These are phyloP conservation scores for Boletus edulis DNA, from an alignment of 768 basidiomycete species.

Conservation along the genomic window DNA sequence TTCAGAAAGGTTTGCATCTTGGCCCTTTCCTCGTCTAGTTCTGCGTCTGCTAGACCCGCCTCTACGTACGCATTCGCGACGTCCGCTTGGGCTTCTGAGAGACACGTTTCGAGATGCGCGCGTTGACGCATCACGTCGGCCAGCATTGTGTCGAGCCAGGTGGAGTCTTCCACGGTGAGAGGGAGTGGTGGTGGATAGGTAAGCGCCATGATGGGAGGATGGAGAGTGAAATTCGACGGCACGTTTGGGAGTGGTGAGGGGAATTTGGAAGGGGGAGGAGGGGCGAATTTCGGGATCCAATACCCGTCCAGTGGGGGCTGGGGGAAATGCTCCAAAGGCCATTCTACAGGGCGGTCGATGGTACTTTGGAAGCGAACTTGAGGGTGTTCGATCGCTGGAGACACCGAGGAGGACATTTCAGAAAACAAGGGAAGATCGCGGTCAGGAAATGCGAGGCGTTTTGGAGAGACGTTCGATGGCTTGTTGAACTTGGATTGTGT, in stretches of 20 bases:
- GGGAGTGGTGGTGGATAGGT: slow-evolving; percentile 28
- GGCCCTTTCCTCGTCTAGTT: slow-evolving; percentile 22
- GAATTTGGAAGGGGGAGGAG: slow-evolving; percentile 18
- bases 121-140: slow-evolving; percentile 27
- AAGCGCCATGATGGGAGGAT: slow-evolving; percentile 29
- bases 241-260: slow-evolving; percentile 3
- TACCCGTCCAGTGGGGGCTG: slow-evolving; percentile 24
- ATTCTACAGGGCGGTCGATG: slow-evolving; percentile 9
- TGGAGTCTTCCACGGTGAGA: slow-evolving; percentile 24
- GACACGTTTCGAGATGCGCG: slow-evolving; percentile 13
- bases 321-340: slow-evolving; percentile 30
- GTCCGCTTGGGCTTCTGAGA: slow-evolving; percentile 17
- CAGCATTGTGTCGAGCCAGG: slow-evolving; percentile 28
- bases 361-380: background rate
- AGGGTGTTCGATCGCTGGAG: background rate
- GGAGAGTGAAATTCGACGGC: slow-evolving; percentile 7
- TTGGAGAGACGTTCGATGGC: too few relatives aligned
- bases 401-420: slow-evolving; percentile 1
- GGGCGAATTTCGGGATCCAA: slow-evolving; percentile 25
- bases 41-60: slow-evolving; percentile 24
- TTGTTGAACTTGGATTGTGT: too few relatives aligned
- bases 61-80: slow-evolving; percentile 24
- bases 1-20: slow-evolving; percentile 26
- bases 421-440: background rate
- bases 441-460: too few relatives aligned